These are phyloP conservation scores for Sanghuangporus sanghuang DNA, from an alignment of 1,284 basidiomycete genomes.

Conservation along the genomic window DNA sequence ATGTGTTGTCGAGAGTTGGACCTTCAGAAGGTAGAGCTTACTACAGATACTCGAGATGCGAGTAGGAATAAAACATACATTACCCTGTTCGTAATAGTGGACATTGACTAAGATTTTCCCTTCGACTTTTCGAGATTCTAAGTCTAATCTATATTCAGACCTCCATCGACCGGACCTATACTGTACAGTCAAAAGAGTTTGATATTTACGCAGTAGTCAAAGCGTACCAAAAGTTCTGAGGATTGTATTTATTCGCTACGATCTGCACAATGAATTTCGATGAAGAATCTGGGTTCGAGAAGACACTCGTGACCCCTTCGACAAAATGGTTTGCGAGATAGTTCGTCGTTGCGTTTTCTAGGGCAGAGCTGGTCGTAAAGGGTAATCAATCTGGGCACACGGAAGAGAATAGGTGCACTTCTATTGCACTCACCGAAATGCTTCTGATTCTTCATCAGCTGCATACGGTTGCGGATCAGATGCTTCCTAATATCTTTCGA, in stretches of 20 bases:
- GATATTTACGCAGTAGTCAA: neutral
- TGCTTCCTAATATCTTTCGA: constrained; percentile 51
- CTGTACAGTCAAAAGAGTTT: constrained; percentile 6
- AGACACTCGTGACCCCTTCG: constrained; percentile 70
- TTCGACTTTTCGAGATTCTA: constrained; percentile 46
- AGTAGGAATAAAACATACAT: constrained; percentile 46
- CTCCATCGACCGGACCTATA: constrained; percentile 90
- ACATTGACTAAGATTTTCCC: constrained; percentile 79
- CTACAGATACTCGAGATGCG: neutral
- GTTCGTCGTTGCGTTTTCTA: constrained; percentile 61
- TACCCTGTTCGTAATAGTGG: constrained; percentile 96
- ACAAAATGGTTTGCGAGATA: constrained; percentile 78
- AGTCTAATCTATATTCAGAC: constrained; percentile 66
- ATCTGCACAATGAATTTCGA: constrained; percentile 70
- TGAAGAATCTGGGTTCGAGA: constrained; percentile 41
- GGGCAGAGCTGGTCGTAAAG: constrained; percentile 44
- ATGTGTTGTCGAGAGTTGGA: constrained; percentile 81
- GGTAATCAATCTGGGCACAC: neutral
- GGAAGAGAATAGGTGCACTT: neutral
- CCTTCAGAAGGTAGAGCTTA: constrained; percentile 40
- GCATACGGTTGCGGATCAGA: constrained; percentile 64
- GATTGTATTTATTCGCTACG: constrained; percentile 92
- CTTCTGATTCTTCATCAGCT: constrained; percentile 60
- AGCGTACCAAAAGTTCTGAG: constrained; percentile 80
- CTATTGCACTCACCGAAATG: constrained; percentile 56